phyloP scores from a whole-genome alignment of 169 alveolate genomes.

The Plasmodium cynomolgi region DNA sequence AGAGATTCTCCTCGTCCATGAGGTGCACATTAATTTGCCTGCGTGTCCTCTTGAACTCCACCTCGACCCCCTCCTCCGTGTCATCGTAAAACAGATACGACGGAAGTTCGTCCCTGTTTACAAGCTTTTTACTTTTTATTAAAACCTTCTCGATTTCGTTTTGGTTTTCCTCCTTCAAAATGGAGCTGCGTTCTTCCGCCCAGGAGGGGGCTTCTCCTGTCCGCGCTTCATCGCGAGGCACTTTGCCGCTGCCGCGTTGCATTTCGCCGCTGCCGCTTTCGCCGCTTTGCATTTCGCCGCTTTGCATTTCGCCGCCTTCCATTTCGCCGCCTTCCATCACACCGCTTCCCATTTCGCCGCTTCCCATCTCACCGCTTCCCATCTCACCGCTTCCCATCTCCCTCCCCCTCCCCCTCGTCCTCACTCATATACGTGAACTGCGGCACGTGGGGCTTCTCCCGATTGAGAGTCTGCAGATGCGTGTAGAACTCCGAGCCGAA shows the following conservation, averaged over 20 bases:
- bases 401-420: conserved; percentile 14
- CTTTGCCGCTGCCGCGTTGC: not conserved
- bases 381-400: not conserved
- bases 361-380: not conserved
- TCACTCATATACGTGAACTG: conserved; percentile 69
- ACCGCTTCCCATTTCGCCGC: not conserved
- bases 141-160: conserved; percentile 27
- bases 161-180: conserved; percentile 30
- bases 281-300: not conserved
- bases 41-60: conserved; percentile 35
- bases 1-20: conserved; percentile 33
- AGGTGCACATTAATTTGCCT: conserved; percentile 36
- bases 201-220: not conserved
- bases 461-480: not conserved
- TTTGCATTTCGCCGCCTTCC: not conserved
- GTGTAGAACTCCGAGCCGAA: conserved; percentile 18
- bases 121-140: conserved; percentile 25
- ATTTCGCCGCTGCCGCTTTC: not conserved
- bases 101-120: conserved; percentile 29
- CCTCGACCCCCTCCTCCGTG: not conserved
- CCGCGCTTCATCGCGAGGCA: not conserved
- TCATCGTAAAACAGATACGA: conserved; percentile 35
- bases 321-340: not conserved
- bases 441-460: not conserved
- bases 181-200: conserved; percentile 10